Evolutionary conservation across 208 protist genomes (phyloP), one percentile per base, ranked within the genome.

Genomic region (Trypanosomatidae sp.): DNA sequence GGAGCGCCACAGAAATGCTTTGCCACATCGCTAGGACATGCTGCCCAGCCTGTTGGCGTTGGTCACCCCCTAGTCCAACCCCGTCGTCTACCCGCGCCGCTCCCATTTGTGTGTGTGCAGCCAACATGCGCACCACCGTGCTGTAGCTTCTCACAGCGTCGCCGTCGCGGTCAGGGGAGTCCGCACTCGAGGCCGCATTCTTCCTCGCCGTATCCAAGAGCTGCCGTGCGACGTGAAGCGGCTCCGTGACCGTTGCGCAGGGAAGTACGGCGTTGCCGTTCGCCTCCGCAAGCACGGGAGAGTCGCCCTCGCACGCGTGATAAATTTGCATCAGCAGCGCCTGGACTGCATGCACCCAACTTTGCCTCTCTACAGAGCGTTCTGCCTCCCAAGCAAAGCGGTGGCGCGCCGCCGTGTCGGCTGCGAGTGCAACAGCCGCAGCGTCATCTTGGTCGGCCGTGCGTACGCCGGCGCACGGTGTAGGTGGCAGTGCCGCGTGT

Each of bases 11-110:
- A 17, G 71, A 68, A 10, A 69, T 62, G 30, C 0, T 62, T 4
- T 30, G 58, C 71, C 71, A 75, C 15, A 7, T 49, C 39, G 59
- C 62, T 22, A 65, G 36, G 59, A 47, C 36, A 8, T 3, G 33
- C 33, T 44, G 33, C 15, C 59, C 8, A 43, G 39, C 1, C 19
- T 22, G 17, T 39, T n/a, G 59, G 2, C 2, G 25, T 28, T 7
- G 33, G 12, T 65, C 8, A 19, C 22, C 2, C 2, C 28, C 39
- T 44, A 4, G 3, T 46, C 28, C 59, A 4, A 43, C 22, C 28
- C 9, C 9, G 19, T 39, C 59, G 46, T 19, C 9, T 46, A 28
- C 22, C 33, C 22, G 7, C n/a, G 5, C 39, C 6, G 12, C 33
- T 15, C 9, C 39, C 33, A 19, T 41, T 43, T 46, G 59, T 39